Evolutionary conservation across 495 filamentous ascomycete species (phyloP).

Genomic region (Haplographium delicatum): DNA sequence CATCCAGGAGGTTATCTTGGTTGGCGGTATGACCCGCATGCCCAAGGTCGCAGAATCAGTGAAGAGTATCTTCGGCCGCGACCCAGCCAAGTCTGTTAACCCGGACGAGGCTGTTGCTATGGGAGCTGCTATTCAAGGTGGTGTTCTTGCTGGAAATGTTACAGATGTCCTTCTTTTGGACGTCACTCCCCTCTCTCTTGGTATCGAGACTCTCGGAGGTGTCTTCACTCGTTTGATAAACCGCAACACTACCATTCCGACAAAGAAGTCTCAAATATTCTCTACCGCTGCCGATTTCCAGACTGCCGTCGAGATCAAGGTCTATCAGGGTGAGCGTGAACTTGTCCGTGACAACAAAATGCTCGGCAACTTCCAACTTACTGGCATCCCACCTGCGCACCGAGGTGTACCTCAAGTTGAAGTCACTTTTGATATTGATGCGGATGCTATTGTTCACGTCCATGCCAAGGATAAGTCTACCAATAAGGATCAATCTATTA

Average conservation of each 20-base stretch:
- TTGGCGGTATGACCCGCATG: slow-evolving; percentile 99
- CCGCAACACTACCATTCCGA: slow-evolving; percentile 99
- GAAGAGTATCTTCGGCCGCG: slow-evolving; percentile 95
- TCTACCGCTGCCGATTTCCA: slow-evolving; percentile 99
- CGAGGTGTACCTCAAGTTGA: slow-evolving; percentile 97
- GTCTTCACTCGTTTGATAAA: slow-evolving; percentile 99
- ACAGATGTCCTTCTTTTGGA: slow-evolving; percentile 95
- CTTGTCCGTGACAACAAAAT: slow-evolving; percentile 99
- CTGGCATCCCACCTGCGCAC: slow-evolving; percentile 95
- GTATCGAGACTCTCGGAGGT: slow-evolving; percentile 99
- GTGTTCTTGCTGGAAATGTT: slow-evolving; percentile 92
- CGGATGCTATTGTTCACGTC: slow-evolving; percentile 98
- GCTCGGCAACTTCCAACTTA: slow-evolving; percentile 98
- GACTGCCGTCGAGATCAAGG: slow-evolving; percentile 99
- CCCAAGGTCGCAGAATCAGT: slow-evolving; percentile 98
- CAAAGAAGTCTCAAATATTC: slow-evolving; percentile 99
- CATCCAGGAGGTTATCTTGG: slow-evolving; percentile 97
- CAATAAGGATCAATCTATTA: slow-evolving; percentile 99
- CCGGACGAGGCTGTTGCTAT: slow-evolving; percentile 99
- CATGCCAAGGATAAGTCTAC: slow-evolving; percentile 99
- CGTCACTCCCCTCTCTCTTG: slow-evolving; percentile 94
- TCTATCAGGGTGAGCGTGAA: slow-evolving; percentile 99
- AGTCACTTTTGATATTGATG: slow-evolving; percentile 99
- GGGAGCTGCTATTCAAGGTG: slow-evolving; percentile 96
- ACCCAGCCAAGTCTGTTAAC: slow-evolving; percentile 98